Conservation (phyloP, 2,329 filamentous ascomycete species). For the Zymoseptoria pseudotritici region DNA sequence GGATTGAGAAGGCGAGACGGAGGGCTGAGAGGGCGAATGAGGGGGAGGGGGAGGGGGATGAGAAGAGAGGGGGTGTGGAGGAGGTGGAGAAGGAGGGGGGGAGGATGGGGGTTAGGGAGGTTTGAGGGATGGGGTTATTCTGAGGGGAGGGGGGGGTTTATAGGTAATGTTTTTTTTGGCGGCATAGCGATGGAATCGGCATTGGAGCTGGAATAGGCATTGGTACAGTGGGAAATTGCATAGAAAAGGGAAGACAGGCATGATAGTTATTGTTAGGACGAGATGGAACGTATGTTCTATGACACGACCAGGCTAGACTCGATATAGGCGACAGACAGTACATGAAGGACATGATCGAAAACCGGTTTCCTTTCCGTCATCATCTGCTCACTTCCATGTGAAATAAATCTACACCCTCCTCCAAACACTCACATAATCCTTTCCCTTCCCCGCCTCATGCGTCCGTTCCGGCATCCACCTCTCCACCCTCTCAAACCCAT, state of each 20-base stretch:
- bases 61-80: neutral
- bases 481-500: conserved; percentile 41
- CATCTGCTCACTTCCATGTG: too few relatives aligned
- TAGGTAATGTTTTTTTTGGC: neutral
- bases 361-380: too few relatives aligned
- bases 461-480: conserved; percentile 52
- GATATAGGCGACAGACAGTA: too few relatives aligned
- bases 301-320: too few relatives aligned
- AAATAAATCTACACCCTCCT: conserved; percentile 6
- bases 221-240: too few relatives aligned
- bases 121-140: neutral
- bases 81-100: neutral
- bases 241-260: too few relatives aligned
- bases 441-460: conserved; percentile 47
- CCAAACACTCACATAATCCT: conserved; percentile 46
- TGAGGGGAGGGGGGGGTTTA: neutral
- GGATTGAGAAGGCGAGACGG: conserved; percentile 25
- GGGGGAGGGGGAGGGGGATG: conserved; percentile 3
- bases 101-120: neutral
- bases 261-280: too few relatives aligned
- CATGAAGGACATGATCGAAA: too few relatives aligned
- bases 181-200: neutral
- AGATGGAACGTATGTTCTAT: too few relatives aligned
- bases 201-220: too few relatives aligned
- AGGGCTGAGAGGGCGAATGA: neutral